Evolutionary conservation across 2,329 filamentous ascomycete genomes (phyloP).

Genomic region (Trematosphaeria pertusa): DNA sequence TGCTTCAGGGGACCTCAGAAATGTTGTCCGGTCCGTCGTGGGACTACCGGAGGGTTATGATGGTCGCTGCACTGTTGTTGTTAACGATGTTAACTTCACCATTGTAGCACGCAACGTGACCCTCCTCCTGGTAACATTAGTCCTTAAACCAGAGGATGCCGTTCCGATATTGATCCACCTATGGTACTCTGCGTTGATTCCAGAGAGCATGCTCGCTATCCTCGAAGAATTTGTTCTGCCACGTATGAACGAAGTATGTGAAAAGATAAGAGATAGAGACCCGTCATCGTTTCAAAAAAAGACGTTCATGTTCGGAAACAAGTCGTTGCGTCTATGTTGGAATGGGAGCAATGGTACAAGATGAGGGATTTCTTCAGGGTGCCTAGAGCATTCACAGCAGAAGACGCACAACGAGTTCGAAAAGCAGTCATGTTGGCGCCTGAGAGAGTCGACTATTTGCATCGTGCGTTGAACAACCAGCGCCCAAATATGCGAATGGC

Average conservation of each 20-base stretch:
- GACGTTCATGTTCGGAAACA: constrained; percentile 37
- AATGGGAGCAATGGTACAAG: constrained; percentile 39
- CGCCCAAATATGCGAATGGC: constrained; percentile 35
- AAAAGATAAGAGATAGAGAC: constrained; percentile 39
- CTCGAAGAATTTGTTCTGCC: constrained; percentile 36
- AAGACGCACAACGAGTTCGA: constrained; percentile 32
- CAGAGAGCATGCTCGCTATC: constrained; percentile 21
- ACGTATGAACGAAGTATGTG: constrained; percentile 43
- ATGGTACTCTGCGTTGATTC: constrained; percentile 55
- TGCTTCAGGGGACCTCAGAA: constrained; percentile 55
- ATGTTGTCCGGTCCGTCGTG: constrained; percentile 51
- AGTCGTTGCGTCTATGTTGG: constrained; percentile 37
- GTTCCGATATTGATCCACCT: constrained; percentile 50
- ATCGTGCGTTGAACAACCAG: constrained; percentile 35
- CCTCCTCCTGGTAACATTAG: constrained; percentile 47
- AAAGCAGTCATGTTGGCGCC: constrained; percentile 35
- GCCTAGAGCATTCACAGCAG: constrained; percentile 27
- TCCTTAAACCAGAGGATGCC: constrained; percentile 23
- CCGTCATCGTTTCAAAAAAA: constrained; percentile 33
- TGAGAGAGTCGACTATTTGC: constrained; percentile 40
- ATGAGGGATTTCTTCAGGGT: constrained; percentile 35
- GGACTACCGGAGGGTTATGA: constrained; percentile 40
- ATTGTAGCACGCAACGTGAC: constrained; percentile 52
- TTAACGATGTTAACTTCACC: constrained; percentile 52
- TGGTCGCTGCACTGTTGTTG: constrained; percentile 25